phyloP scores from a whole-genome alignment of 2,329 filamentous ascomycete species.

The Davidsoniella neocaledoniae region DNA sequence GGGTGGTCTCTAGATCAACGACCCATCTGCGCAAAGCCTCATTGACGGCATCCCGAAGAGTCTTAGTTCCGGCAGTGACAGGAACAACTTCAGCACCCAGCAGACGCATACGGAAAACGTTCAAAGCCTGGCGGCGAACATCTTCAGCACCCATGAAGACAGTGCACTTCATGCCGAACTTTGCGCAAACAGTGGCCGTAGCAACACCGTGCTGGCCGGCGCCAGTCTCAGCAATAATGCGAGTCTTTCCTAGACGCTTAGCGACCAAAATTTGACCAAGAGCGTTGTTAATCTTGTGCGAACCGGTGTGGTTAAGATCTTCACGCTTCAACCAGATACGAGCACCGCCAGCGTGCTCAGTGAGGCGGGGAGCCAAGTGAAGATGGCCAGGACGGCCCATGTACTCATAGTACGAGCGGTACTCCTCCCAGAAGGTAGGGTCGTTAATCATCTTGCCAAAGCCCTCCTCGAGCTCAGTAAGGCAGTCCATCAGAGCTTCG shows the following conservation, averaged over 20 bases:
- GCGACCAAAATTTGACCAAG: slow-evolving; percentile 84
- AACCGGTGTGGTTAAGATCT: slow-evolving; percentile 93
- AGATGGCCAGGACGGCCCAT: slow-evolving; percentile 90
- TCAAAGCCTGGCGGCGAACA: slow-evolving; percentile 85
- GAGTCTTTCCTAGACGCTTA: slow-evolving; percentile 73
- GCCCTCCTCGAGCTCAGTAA: slow-evolving; percentile 75
- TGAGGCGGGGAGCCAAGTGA: slow-evolving; percentile 75
- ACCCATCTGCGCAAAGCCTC: slow-evolving; percentile 93
- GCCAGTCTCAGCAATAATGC: slow-evolving; percentile 95
- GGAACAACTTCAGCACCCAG: slow-evolving; percentile 85
- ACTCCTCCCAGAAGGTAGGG: slow-evolving; percentile 92
- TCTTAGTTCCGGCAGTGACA: slow-evolving; percentile 77
- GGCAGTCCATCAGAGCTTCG: slow-evolving; percentile 92
- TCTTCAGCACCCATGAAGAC: slow-evolving; percentile 95
- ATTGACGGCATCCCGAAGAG: slow-evolving; percentile 78
- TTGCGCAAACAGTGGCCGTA: slow-evolving; percentile 91
- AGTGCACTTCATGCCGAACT: slow-evolving; percentile 95
- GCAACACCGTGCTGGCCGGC: slow-evolving; percentile 96
- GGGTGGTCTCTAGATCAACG: slow-evolving; percentile 76
- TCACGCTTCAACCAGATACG: slow-evolving; percentile 98
- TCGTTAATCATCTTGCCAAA: slow-evolving; percentile 81
- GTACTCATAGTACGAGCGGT: slow-evolving; percentile 86
- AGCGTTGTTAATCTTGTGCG: slow-evolving; percentile 99
- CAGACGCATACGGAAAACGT: slow-evolving; percentile 96
- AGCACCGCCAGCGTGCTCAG: slow-evolving; percentile 74